Evolutionary conservation across 495 filamentous ascomycete species (phyloP), one percentile per base, ranked within the genome.

Genomic region (Podospora pseudopauciseta): DNA sequence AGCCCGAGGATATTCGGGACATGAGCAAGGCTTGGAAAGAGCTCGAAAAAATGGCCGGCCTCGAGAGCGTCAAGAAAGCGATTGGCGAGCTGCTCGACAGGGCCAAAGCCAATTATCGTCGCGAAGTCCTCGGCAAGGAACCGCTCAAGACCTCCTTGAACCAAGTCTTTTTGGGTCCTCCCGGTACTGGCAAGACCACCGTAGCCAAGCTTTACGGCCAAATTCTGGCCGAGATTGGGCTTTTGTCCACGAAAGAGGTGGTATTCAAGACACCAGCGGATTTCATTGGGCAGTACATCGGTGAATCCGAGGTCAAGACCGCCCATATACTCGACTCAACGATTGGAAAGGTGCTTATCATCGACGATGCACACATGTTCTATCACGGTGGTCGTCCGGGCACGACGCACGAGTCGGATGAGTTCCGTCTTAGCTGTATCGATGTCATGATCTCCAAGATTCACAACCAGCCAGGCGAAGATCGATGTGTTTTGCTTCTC

Each of bases 361-460:
- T 92, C 11, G 89, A 93, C 69, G 89, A 92, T 70, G 89, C 88
- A 0, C 91, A 92, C 68, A 83, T 72, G 64, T 67, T 73, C 27
- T 63, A 58, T 27, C 60, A 57, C 59, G 60, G 66, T 9, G 18
- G 53, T 30, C 15, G 60, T 2, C n/a, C 19, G 16, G 61, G 63
- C 16, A 56, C 60, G 4, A 34, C 34, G 44, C 26, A 30, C 13
- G 39, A 58, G 9, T 27, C 62, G 2, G 87, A 92, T 72, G 65
- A 69, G 1, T 91, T 79, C 76, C 87, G 82, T 67, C 85, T 80
- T 1, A 87, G 85, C 4, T 85, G 90, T 4, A 76, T 90, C 11
- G 88, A 91, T 60, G 92, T 90, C 11, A 86, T 93, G 7, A 89
- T 93, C 3, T 88, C 90, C 2, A 87, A 92, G 68, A 85, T 93